Base-by-base conservation (phyloP, 495 filamentous ascomycete species). In the Annulohypoxylon bovei region DNA sequence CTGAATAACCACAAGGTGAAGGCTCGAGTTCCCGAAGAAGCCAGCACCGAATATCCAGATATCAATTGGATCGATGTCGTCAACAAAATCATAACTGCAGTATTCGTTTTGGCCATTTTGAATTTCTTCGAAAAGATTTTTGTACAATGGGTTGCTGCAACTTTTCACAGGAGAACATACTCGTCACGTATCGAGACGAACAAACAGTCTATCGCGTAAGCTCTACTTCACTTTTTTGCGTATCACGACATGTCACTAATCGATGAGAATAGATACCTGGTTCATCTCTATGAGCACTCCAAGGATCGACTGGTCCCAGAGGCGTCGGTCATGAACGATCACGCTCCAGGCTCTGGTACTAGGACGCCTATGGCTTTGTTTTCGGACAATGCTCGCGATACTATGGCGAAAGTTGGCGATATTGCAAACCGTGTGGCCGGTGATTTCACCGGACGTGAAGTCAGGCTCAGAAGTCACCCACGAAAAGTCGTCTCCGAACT, bases 61-160 rank as follows among this genome's bases (percentile, higher is more conserved):
- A 81, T 84, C 5, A 63, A 79, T 30, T 98, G 94, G 95, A 89
- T 97, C 74, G 83, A 77, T 42, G 87, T 88, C 11, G 86, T 93
- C 63, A 94, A 96, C 83, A 97, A 96, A 72, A 87, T 99, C 72
- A 90, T 99, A 67, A 86, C 96, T 6, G 85, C 91, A 16, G 74
- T 94, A 57, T 95, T 99, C 74, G 90, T 96, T 28, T 88, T 91
- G 65, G 88, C 89, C 0, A 84, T 88, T 32, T 80, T 98, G 55
- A 98, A 99, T 78, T 88, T 95, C 53, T 83, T 91, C 47, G 93
- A 98, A 76, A 99, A 98, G 82, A 91, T 99, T 62, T 86, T 97
- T 68, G 95, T 97, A 62, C 94, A 98, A 74, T 88, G 97, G 76
- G 97, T 99, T 74, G 94, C 95, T 16, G 92, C 94, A 70, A 93